These are phyloP conservation scores for Kwoniella sp. DNA, from an alignment of 768 basidiomycete genomes.

Conservation along the genomic window DNA sequence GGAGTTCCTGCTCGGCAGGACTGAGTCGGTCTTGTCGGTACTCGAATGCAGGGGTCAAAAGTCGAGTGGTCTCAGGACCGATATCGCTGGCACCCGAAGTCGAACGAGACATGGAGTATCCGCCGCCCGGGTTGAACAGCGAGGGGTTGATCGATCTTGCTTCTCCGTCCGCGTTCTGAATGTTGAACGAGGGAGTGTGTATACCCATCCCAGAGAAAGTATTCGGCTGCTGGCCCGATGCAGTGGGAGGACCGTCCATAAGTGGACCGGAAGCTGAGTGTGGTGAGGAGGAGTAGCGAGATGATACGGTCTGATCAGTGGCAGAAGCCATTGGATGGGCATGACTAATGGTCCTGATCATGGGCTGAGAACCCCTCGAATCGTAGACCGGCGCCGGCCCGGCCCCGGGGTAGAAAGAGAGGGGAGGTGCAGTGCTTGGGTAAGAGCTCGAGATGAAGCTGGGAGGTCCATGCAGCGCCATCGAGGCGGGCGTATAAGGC, in stretches of 20 bases:
- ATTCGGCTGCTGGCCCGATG: conserved; percentile 16
- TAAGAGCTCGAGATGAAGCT: conserved; percentile 11
- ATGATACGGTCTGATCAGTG: conserved; percentile 39
- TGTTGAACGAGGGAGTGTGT: conserved; percentile 17
- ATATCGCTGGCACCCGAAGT: conserved; percentile 44
- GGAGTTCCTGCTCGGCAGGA: conserved; percentile 36
- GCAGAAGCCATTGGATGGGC: conserved; percentile 48
- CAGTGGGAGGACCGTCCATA: conserved; percentile 31
- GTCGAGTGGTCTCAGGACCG: conserved; percentile 25
- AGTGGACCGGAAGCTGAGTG: conserved; percentile 25
- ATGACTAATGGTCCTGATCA: conserved; percentile 48
- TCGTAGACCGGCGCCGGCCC: conserved; percentile 31
- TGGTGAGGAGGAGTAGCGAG: conserved; percentile 49
- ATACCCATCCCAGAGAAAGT: conserved; percentile 1
- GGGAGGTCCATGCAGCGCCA: conserved; percentile 22
- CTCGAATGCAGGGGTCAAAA: conserved; percentile 42
- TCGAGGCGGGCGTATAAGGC: conserved; percentile 14
- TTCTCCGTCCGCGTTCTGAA: conserved; percentile 4
- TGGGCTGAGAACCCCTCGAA: conserved; percentile 26
- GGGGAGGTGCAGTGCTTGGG: conserved; percentile 32
- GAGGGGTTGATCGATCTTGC: conserved; percentile 41
- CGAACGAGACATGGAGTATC: conserved; percentile 47
- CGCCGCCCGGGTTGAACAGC: conserved; percentile 27
- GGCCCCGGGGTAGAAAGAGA: conserved; percentile 30
- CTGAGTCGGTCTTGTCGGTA: conserved; percentile 33